Base-by-base conservation (phyloP, 1,139 yeast genomes). In the Komagataea norvegica region DNA sequence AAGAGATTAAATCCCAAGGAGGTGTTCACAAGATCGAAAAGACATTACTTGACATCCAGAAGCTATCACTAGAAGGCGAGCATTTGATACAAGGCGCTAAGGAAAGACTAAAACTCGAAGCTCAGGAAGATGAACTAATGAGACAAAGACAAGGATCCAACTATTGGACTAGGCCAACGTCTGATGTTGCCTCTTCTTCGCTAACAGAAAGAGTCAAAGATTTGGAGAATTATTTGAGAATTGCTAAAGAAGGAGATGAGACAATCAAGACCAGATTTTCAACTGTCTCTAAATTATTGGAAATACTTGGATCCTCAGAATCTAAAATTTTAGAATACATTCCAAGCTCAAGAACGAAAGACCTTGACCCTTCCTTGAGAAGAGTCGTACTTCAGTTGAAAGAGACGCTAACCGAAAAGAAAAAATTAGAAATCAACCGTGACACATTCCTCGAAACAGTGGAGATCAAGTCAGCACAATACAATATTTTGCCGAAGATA, bases 231-330 rank as follows among this genome's bases (percentile, higher is more conserved):
- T 83, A 80, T 51, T 56, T 83, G 15, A 51, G 53, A 3, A 77
- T 78, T 45, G 94, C 95, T 1, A 62, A 64, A 24, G 54, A 61
- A 3, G 85, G 94, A 4, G 95, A 88, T 56, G 59, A 59, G 3
- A 55, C 67, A 4, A 71, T 83, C 0, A 52, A 61, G 9, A 55
- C 57, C 7, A 74, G 73, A 43, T 72, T 72, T 42, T 46, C 54
- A 2, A 67, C 67, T 9, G 62, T 79, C 31, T 67, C 62, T 41
- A 65, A 67, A 0, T 56, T 58, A 14, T 50, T 84, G 25, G 61
- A 62, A 15, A 54, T 78, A 1, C 65, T 77, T 40, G 61, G 68
- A 21, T 68, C 69, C 2, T 66, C 69, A 6, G 64, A 61, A 29
- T 62, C 62, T 2, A 54, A 65, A 3, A 59, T 84, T 17, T 61